Conservation (phyloP, 2,329 filamentous ascomycete species). For the Diplodia intermedia region DNA sequence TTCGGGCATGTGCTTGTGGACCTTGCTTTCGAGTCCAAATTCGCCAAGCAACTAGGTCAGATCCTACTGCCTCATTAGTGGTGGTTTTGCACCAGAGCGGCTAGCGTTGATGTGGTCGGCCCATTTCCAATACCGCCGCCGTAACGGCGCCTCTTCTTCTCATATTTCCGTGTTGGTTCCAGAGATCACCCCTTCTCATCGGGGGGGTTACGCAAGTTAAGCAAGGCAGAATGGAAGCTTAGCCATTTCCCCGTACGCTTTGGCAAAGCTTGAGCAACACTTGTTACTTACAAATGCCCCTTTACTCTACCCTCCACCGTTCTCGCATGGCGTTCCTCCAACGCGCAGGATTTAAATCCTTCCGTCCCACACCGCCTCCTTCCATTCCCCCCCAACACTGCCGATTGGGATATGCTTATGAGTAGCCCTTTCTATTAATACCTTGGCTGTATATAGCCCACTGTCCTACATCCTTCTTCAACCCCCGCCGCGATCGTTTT, state of each 20-base stretch:
- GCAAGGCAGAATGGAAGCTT: not conserved
- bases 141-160: no score
- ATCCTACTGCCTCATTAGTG: not conserved
- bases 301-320: not conserved
- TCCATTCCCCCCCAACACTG: not conserved
- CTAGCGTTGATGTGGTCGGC: not conserved
- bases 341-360: not conserved
- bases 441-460: no score
- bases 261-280: not conserved
- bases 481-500: no score
- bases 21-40: not conserved
- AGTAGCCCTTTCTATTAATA: not conserved
- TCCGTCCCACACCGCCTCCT: not conserved
- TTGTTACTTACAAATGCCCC: not conserved
- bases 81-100: not conserved
- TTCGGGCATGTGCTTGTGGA: not conserved
- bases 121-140: no score
- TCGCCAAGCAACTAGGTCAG: not conserved
- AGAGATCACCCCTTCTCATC: no score
- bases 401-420: not conserved
- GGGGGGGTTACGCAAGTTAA: no score
- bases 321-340: no score
- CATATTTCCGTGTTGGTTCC: no score
- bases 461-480: no score
- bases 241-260: not conserved